These are phyloP conservation scores for Lithocarpus polystachyus DNA, from an alignment of 306 rosid species.

Conservation along the genomic window DNA sequence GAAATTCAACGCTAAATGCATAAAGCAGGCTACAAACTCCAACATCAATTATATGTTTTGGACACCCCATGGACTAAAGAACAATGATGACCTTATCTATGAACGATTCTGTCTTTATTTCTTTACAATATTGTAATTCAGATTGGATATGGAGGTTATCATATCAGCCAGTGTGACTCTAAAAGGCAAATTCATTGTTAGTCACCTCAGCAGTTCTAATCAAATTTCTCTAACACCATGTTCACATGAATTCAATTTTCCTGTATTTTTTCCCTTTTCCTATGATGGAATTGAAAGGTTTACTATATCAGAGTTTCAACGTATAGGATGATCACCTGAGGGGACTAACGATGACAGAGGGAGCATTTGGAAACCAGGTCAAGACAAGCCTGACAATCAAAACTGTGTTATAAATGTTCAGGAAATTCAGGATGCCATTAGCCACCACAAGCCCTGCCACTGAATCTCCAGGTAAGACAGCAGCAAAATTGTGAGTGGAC, in stretches of 20 bases:
- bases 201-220: background rate
- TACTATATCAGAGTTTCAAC: background rate
- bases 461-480: constrained; percentile 87
- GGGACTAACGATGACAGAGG: constrained; percentile 83
- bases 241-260: background rate
- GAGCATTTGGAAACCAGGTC: constrained; percentile 95
- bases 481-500: constrained; percentile 65
- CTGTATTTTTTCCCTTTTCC: background rate
- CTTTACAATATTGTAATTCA: no score
- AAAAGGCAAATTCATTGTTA: background rate
- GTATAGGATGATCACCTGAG: constrained; percentile 52
- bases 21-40: background rate
- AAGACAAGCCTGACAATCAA: constrained; percentile 84
- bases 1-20: background rate
- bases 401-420: constrained; percentile 81
- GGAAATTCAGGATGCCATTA: constrained; percentile 74
- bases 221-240: background rate
- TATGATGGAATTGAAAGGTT: background rate
- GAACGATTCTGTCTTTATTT: background rate
- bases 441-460: constrained; percentile 85
- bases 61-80: background rate
- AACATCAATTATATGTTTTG: no score
- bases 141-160: no score
- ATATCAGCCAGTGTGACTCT: background rate
- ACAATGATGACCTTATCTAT: background rate